These are phyloP conservation scores for Aspergillus sp. DNA, from an alignment of 2,329 filamentous ascomycete species.

Conservation along the genomic window DNA sequence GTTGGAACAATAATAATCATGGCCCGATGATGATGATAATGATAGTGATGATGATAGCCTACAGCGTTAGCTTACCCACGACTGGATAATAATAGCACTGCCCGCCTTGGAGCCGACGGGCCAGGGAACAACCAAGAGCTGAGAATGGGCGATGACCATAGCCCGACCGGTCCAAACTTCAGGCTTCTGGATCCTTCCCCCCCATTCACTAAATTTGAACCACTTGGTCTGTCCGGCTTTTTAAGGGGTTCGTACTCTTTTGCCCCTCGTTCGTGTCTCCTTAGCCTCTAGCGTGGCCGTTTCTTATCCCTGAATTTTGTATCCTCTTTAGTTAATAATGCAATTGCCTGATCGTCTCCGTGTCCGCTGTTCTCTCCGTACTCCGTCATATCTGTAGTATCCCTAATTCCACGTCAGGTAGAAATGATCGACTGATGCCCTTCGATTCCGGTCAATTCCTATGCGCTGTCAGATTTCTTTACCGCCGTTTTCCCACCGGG, in stretches of 20 bases:
- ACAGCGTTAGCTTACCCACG: neutral
- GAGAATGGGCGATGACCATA: neutral
- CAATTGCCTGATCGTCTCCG: neutral
- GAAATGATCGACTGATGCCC: neutral
- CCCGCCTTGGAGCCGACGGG: neutral
- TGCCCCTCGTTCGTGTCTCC: neutral
- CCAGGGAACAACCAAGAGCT: too few relatives aligned
- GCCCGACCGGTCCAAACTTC: constrained; percentile 5
- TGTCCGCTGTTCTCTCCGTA: neutral
- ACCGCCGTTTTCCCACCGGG: neutral
- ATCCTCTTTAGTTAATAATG: neutral
- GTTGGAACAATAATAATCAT: constrained; percentile 4
- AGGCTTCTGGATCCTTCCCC: constrained; percentile 18
- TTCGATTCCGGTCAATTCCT: neutral
- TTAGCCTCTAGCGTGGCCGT: neutral
- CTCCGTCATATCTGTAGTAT: neutral
- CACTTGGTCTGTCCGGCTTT: neutral
- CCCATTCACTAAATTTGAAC: constrained; percentile 1
- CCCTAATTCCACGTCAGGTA: neutral
- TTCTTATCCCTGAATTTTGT: neutral
- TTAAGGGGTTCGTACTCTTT: neutral
- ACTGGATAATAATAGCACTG: constrained; percentile 4
- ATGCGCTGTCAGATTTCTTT: neutral
- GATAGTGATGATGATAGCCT: constrained; percentile 5
- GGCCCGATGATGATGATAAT: neutral